Evolutionary conservation across 331 rosid genomes (phyloP), one percentile per base, ranked within the genome.

Genomic region (Telfairia occidentalis): DNA sequence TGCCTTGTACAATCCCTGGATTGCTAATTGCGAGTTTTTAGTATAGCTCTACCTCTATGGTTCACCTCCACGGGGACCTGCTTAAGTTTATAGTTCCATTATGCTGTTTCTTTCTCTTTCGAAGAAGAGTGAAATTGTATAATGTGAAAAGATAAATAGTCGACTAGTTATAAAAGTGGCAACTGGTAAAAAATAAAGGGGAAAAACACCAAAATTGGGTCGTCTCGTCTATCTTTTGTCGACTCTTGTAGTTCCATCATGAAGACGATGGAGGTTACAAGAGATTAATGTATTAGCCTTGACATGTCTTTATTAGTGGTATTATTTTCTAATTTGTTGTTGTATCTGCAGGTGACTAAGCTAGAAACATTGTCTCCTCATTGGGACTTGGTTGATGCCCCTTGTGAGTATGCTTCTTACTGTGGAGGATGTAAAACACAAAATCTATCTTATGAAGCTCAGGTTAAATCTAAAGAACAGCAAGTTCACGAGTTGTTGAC

Each of bases 371-470:
- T 89, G 76, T 76, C 92, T 84, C 97, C 98, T 76, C 98, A 90
- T 1, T 81, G 81, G 83, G 89, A 94, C 57, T 48, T 83, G 19
- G 97, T 91, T 6, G 92, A 89, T 26, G 97, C 96, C 11, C 98
- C 98, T 77, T 94, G 98, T 71, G 92, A 86, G 79, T 89, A 91
- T 79, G 89, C 96, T 74, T 81, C 96, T 35, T 81, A 88, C 70
- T 94, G 96, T 80, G 98, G 98, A 2, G 98, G 97, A 61, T 94
- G 97, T 54, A 91, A 94, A 84, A 90, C 96, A 1, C 96, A 91
- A 75, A 91, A 83, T 75, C 80, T 94, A 81, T 77, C 90, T 21
- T 91, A 94, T 76, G 87, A 83, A 77, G 98, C 97, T 60, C 98
- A 91, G 80, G 13, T 94, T 48, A 83, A 85, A 78, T 95, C 96